Evolutionary conservation across 2,329 filamentous ascomycete species (phyloP).

Genomic region (Aspergillus jensenii): DNA sequence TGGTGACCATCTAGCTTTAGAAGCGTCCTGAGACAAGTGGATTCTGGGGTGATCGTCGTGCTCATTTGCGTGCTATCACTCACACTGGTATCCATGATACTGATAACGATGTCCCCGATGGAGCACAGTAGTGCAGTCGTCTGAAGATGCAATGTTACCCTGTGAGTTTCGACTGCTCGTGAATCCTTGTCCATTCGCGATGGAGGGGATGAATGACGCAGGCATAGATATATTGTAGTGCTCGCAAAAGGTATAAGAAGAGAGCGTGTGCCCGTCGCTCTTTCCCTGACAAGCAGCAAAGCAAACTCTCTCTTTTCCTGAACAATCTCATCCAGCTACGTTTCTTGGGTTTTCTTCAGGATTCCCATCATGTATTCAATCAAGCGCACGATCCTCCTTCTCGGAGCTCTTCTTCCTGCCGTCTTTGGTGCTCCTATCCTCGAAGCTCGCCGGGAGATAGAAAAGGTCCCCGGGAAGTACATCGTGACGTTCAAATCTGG

Average conservation of each 20-base stretch:
- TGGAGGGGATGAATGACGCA: conserved; percentile 7
- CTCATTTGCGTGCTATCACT: conserved; percentile 5
- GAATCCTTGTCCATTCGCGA: conserved; percentile 11
- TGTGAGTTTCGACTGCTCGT: conserved; percentile 17
- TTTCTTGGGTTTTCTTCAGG: not conserved
- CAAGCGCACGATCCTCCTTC: conserved; percentile 22
- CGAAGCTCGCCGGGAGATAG: conserved; percentile 10
- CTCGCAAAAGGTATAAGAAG: conserved; percentile 9
- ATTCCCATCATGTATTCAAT: conserved; percentile 19
- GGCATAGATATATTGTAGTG: not conserved
- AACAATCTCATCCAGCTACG: conserved; percentile 2
- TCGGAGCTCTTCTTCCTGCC: conserved; percentile 24
- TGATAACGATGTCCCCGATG: conserved; percentile 17
- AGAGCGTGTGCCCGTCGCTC: conserved; percentile 5
- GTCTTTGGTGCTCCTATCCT: conserved; percentile 19
- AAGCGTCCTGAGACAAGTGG: not conserved
- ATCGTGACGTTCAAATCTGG: conserved; percentile 26
- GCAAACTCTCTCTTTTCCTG: not conserved
- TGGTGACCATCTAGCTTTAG: conserved; percentile 8
- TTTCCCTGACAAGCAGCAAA: conserved; percentile 1
- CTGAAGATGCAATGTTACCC: conserved; percentile 26
- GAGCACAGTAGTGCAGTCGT: conserved; percentile 19
- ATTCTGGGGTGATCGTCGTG: not conserved
- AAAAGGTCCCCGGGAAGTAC: conserved; percentile 24
- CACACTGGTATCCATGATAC: conserved; percentile 7